These are phyloP conservation scores for Trichosanthes truncata DNA, from an alignment of 306 rosid genomes.

Conservation along the genomic window DNA sequence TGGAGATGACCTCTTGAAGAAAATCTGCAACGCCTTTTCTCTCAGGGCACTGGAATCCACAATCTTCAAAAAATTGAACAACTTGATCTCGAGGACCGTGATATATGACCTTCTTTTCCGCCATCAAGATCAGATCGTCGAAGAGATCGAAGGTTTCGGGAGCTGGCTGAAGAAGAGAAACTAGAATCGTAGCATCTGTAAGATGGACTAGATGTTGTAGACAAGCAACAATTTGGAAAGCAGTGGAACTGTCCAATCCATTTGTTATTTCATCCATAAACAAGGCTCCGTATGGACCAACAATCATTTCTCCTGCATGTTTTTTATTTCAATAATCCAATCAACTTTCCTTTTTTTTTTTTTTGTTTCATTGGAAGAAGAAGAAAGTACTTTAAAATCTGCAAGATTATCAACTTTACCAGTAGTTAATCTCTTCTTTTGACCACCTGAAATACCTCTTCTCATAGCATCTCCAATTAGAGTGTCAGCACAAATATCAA, in stretches of 20 bases:
- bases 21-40: constrained; percentile 42
- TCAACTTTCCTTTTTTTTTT: background rate
- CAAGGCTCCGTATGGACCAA: constrained; percentile 29
- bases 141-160: constrained; percentile 41
- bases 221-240: constrained; percentile 28
- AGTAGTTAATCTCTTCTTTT: constrained; percentile 39
- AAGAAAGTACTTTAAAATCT: too few species aligned
- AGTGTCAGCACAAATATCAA: constrained; percentile 38
- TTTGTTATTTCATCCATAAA: constrained; percentile 43
- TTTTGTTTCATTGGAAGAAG: background rate
- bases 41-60: constrained; percentile 40
- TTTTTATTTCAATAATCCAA: background rate
- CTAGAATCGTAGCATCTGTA: constrained; percentile 23
- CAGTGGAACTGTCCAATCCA: constrained; percentile 40
- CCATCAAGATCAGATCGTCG: constrained; percentile 36
- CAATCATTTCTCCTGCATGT: constrained; percentile 31
- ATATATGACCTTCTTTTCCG: constrained; percentile 30
- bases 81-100: constrained; percentile 39
- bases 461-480: constrained; percentile 35
- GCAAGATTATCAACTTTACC: constrained; percentile 11
- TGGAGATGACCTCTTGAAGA: constrained; percentile 35
- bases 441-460: constrained; percentile 41
- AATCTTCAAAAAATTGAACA: constrained; percentile 28
- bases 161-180: constrained; percentile 50
- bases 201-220: constrained; percentile 30